phyloP scores from a whole-genome alignment of 768 basidiomycete species.

The Gymnopilus junonius region DNA sequence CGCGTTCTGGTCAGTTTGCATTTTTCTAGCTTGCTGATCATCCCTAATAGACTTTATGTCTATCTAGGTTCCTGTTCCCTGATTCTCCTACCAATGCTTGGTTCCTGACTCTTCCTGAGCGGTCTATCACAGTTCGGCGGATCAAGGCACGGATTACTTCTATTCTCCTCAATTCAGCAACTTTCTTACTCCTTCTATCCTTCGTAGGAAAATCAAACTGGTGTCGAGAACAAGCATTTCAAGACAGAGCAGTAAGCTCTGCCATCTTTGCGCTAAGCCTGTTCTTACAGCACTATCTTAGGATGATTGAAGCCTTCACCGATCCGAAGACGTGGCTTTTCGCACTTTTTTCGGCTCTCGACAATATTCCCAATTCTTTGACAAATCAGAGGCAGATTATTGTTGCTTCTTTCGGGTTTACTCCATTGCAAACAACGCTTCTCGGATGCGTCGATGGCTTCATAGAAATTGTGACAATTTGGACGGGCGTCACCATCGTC shows the following conservation, averaged over 20 bases:
- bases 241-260: conserved; percentile 74
- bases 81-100: conserved; percentile 76
- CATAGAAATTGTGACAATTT: conserved; percentile 73
- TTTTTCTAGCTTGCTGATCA: background rate
- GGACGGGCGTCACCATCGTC: conserved; percentile 61
- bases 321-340: conserved; percentile 83
- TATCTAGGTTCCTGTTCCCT: conserved; percentile 65
- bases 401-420: conserved; percentile 69
- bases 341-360: conserved; percentile 64
- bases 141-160: conserved; percentile 56
- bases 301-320: conserved; percentile 67
- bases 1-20: conserved; percentile 53
- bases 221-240: conserved; percentile 81
- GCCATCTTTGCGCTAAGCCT: background rate
- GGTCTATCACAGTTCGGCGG: conserved; percentile 62
- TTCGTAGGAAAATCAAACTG: conserved; percentile 71
- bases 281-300: conserved; percentile 24
- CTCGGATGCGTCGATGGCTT: conserved; percentile 69
- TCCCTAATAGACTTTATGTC: background rate
- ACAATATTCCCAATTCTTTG: conserved; percentile 66
- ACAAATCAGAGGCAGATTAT: conserved; percentile 72
- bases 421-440: conserved; percentile 65
- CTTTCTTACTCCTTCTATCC: background rate
- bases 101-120: conserved; percentile 73
- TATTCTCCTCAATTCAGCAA: background rate